Conservation (phyloP, 495 filamentous ascomycete genomes). For the Penicillium canariense region DNA sequence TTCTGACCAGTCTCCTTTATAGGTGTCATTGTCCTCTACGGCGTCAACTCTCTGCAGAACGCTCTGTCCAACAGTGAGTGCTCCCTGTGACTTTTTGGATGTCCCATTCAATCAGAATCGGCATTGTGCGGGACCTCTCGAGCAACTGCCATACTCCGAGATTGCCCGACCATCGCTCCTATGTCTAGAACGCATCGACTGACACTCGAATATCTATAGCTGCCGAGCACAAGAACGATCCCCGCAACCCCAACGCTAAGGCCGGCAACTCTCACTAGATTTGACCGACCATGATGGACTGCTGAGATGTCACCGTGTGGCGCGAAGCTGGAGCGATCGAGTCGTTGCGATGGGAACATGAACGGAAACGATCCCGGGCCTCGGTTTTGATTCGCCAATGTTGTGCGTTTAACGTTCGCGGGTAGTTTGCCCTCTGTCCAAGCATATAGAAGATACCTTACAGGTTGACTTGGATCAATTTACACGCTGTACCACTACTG, state of each 20-base stretch:
- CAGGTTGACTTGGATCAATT: conserved; percentile 42
- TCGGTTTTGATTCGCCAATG: conserved; percentile 22
- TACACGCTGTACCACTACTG: conserved; percentile 45
- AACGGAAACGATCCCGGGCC: conserved; percentile 21
- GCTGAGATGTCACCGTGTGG: conserved; percentile 20
- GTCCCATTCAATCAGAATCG: neutral
- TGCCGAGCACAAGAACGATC: conserved; percentile 94
- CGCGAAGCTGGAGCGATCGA: conserved; percentile 15
- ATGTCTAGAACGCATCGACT: conserved; percentile 5
- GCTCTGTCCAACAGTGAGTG: conserved; percentile 69
- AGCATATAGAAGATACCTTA: conserved; percentile 46
- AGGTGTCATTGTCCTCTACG: conserved; percentile 84
- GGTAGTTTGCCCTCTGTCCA: conserved; percentile 41
- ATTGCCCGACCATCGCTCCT: neutral
- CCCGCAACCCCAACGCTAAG: conserved; percentile 77
- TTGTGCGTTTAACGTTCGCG: conserved; percentile 30
- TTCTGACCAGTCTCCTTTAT: conserved; percentile 33
- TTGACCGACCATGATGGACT: conserved; percentile 13
- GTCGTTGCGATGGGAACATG: conserved; percentile 11
- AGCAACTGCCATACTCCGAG: neutral
- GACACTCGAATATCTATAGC: conserved; percentile 48
- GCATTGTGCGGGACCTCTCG: neutral
- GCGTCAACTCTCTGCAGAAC: conserved; percentile 74
- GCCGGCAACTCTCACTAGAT: conserved; percentile 44
- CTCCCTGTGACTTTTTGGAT: conserved; percentile 1